Conservation (phyloP, 257 asterid genomes). For the Linderniella brevidens region DNA sequence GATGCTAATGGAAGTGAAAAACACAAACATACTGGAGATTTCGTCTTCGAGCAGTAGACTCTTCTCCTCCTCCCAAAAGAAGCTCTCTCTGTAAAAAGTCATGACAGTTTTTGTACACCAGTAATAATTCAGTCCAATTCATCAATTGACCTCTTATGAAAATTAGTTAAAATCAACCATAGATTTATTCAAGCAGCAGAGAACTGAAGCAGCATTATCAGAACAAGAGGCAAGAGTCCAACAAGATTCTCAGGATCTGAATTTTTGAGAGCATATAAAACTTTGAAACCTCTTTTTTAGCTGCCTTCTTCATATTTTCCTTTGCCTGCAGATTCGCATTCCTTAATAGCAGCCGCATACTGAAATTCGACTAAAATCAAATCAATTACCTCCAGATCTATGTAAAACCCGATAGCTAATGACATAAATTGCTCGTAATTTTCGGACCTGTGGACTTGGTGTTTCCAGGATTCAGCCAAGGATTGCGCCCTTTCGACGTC, state of each 20-base stretch:
- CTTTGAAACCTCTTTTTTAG: constrained; percentile 60
- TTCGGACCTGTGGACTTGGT: constrained; percentile 47
- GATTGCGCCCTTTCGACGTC: constrained; percentile 49
- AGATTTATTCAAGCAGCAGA: too few species aligned
- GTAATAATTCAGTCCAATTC: background rate
- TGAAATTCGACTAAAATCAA: constrained; percentile 13
- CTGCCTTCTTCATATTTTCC: constrained; percentile 64
- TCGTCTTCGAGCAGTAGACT: constrained; percentile 80
- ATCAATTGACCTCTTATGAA: background rate
- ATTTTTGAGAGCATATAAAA: constrained; percentile 7
- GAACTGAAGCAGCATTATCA: too few species aligned
- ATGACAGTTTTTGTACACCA: constrained; percentile 2
- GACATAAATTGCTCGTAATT: background rate
- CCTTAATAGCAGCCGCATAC: constrained; percentile 58
- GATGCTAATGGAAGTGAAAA: too few species aligned
- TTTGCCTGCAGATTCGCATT: constrained; percentile 85
- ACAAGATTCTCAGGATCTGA: background rate
- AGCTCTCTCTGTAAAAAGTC: constrained; percentile 61
- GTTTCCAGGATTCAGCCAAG: constrained; percentile 58
- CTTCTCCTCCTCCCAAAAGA: constrained; percentile 94
- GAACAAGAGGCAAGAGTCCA: too few species aligned
- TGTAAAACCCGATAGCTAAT: background rate
- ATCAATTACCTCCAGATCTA: background rate
- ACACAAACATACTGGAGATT: constrained; percentile 54
- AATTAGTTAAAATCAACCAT: background rate